Base-by-base conservation (phyloP, 2,329 filamentous ascomycete species). In the Colletotrichum sp. region DNA sequence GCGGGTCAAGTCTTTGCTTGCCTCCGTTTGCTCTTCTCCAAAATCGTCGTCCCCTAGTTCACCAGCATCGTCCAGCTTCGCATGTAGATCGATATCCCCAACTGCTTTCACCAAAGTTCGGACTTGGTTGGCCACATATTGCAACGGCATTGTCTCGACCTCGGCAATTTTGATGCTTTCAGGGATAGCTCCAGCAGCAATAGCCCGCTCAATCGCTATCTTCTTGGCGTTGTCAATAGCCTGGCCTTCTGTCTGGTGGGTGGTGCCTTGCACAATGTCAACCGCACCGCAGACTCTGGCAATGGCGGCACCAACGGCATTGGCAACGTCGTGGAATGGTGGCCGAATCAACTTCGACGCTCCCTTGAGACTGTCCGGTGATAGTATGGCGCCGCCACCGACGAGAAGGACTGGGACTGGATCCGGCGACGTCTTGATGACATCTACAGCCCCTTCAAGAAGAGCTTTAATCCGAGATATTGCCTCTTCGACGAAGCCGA, bases 231-330 rank as follows among this genome's bases (percentile, higher is more conserved):
- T 72, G 18, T 79, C 77, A 18, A 79, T 77, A 18, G 79, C 79
- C 57, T 80, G 72, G 8, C 57, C 52, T 66, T 78, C 77, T 8
- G 78, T 77, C 59, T 80, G 75, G 55, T 80, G 65, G 8, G 75
- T 71, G 9, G 78, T 79, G 18, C 75, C 74, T 6, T 79, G 76
- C 15, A 77, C 75, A 7, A 77, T 75, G 74, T 91, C 89, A 12
- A 90, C 84, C 0, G 89, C 87, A 2, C 89, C 88, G 74, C 89
- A 92, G 3, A 93, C 90, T 52, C 90, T 85, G 2, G 91, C 90
- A 73, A 91, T 92, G 1, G 92, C 92, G 10, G 92, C 92, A 3
- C 92, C 92, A 12, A 93, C 91, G 0, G 92, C 92, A 79, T 93
- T 93, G 10, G 92, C 92, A 3, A 93, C 90, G 5, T 88, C 88